Evolutionary conservation across 129 eudicot genomes (phyloP).

Genomic region (Kitagawia praeruptora): DNA sequence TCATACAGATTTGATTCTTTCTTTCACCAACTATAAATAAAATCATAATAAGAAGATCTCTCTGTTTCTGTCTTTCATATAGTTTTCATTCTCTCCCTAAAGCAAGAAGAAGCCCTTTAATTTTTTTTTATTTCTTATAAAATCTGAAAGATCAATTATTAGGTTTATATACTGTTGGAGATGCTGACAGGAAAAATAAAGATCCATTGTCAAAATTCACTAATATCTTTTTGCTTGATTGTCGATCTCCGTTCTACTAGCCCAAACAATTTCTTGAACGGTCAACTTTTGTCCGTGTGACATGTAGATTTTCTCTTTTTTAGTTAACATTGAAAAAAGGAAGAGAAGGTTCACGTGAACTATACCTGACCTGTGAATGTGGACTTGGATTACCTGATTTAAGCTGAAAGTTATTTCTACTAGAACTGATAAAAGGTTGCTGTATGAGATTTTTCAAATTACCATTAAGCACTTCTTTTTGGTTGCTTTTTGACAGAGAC

Average conservation of each 20-base stretch:
- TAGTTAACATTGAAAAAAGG: not conserved
- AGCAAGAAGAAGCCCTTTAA: not conserved
- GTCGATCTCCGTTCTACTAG: not conserved
- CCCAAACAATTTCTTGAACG: not conserved
- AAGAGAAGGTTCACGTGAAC: not conserved
- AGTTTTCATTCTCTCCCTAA: not conserved
- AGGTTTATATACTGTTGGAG: not conserved
- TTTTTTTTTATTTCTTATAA: not conserved
- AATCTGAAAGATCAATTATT: not conserved
- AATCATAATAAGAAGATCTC: not conserved
- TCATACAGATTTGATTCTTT: not conserved
- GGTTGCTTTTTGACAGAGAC: conserved; percentile 36
- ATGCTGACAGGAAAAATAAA: too few relatives aligned
- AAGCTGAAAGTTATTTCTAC: not conserved
- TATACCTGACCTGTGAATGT: not conserved
- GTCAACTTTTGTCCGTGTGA: not conserved
- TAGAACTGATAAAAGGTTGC: not conserved
- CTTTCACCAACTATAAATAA: not conserved
- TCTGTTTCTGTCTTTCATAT: not conserved
- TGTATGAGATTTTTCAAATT: not conserved
- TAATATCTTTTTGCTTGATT: not conserved
- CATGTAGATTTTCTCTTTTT: not conserved
- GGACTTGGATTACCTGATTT: not conserved
- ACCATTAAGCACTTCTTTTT: not conserved
- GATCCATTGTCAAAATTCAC: not conserved